A percentile compares a stretch with the other conserved stretches of the same genome.
These are phyloP conservation scores for Penicillium samsonianum DNA, from an alignment of 495 filamentous ascomycete genomes.

Conservation along the genomic window DNA sequence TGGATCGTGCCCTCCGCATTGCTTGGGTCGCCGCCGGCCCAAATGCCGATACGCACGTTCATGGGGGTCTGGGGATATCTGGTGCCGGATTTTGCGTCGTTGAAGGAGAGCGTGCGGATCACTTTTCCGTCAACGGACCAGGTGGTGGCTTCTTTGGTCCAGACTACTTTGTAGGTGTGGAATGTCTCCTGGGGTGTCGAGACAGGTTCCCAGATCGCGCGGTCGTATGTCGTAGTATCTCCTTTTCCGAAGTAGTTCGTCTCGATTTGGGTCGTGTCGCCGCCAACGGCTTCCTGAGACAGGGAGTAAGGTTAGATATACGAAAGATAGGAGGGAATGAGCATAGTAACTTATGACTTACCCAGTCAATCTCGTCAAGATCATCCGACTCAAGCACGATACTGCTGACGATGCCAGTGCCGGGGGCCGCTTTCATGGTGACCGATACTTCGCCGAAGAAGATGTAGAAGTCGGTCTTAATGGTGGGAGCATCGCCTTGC, in stretches of 20 bases:
- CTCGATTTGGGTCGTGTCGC: not conserved
- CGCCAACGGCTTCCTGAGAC: not conserved
- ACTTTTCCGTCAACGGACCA: not conserved
- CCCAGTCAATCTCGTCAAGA: constrained; percentile 90
- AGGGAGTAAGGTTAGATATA: not conserved
- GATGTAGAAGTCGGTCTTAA: constrained; percentile 71
- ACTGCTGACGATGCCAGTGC: constrained; percentile 71
- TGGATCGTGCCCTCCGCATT: not conserved
- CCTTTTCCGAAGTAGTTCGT: not conserved
- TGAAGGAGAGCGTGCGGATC: not conserved
- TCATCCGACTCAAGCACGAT: constrained; percentile 81
- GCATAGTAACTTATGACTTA: constrained; percentile 45
- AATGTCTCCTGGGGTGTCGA: not conserved
- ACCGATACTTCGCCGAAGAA: constrained; percentile 74
- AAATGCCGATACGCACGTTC: not conserved
- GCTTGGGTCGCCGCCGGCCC: not conserved
- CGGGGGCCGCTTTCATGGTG: constrained; percentile 66
- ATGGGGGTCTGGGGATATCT: not conserved
- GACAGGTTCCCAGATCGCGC: not conserved
- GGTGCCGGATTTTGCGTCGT: not conserved
- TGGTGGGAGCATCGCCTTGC: constrained; percentile 67
- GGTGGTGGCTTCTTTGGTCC: not conserved
- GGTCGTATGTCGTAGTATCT: not conserved
- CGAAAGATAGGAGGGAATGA: not conserved
- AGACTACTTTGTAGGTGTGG: not conserved